phyloP scores from a whole-genome alignment of 495 filamentous ascomycete species.

The Lasiosphaeris hirsuta region DNA sequence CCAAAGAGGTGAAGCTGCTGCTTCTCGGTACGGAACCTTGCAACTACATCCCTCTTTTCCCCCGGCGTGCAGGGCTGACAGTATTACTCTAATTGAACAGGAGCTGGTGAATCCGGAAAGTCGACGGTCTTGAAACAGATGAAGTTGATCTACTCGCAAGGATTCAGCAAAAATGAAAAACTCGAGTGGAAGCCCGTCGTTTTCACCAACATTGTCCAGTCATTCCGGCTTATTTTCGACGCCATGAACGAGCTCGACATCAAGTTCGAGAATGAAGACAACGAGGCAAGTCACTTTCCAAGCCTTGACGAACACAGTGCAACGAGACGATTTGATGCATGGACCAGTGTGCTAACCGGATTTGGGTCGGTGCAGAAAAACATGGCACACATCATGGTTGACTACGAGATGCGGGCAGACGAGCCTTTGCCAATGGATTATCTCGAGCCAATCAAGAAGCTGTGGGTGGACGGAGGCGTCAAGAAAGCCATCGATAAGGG shows the following conservation, averaged over 20 bases:
- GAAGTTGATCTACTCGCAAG: constrained; percentile 94
- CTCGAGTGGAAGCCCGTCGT: constrained; percentile 92
- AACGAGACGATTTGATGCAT: neutral
- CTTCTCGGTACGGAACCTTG: constrained; percentile 62
- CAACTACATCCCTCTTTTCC: neutral
- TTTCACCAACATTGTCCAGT: constrained; percentile 86
- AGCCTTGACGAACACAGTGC: neutral
- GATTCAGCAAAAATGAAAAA: constrained; percentile 87
- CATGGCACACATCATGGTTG: constrained; percentile 52
- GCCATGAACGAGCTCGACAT: constrained; percentile 88
- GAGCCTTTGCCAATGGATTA: constrained; percentile 69
- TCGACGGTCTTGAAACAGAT: constrained; percentile 99
- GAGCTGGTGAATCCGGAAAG: constrained; percentile 96
- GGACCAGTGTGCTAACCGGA: neutral
- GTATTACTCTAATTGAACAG: constrained; percentile 42
- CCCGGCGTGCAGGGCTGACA: neutral
- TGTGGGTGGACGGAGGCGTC: constrained; percentile 83
- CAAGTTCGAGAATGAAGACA: constrained; percentile 69
- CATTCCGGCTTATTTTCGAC: constrained; percentile 84
- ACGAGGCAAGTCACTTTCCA: constrained; percentile 57
- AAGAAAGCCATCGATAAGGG: constrained; percentile 83
- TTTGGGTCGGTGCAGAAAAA: constrained; percentile 40
- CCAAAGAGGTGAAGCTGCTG: constrained; percentile 78
- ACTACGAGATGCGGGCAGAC: constrained; percentile 72
- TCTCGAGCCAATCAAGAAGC: constrained; percentile 71